Evolutionary conservation across 345 rosid species (phyloP).

Genomic region (Brassica carinata): DNA sequence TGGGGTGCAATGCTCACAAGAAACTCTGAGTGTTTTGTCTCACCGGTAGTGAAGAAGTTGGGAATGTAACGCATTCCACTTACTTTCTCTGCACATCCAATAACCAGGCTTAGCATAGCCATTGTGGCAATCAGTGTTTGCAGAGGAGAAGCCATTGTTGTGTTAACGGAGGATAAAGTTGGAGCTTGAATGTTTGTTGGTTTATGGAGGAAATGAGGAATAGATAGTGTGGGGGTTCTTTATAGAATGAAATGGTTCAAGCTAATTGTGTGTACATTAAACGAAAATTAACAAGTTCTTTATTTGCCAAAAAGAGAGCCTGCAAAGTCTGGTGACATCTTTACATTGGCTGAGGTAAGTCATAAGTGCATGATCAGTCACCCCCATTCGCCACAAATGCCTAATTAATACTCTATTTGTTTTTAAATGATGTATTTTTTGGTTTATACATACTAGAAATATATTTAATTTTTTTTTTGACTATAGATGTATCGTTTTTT

Average conservation of each 20-base stretch:
- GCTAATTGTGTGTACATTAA: slow-evolving; percentile 35
- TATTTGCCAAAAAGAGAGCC: slow-evolving; percentile 8
- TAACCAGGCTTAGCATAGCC: slow-evolving; percentile 17
- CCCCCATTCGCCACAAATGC: slow-evolving; percentile 4
- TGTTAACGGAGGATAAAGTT: slow-evolving; percentile 1
- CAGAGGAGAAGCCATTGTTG: slow-evolving; percentile 19
- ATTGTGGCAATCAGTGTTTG: not conserved
- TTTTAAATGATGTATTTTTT: too few relatives aligned
- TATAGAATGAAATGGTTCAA: slow-evolving; percentile 22
- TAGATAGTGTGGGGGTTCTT: not conserved
- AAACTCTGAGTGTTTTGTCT: slow-evolving; percentile 55
- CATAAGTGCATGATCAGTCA: slow-evolving; percentile 8
- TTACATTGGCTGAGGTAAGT: slow-evolving; percentile 23
- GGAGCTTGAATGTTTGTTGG: not conserved
- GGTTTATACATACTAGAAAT: too few relatives aligned
- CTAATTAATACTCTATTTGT: too few relatives aligned
- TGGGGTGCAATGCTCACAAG: slow-evolving; percentile 35
- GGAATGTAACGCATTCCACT: slow-evolving; percentile 46
- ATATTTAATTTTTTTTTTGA: too few relatives aligned
- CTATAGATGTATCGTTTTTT: too few relatives aligned
- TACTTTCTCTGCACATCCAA: slow-evolving; percentile 42
- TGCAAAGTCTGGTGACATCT: slow-evolving; percentile 26
- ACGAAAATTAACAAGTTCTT: slow-evolving; percentile 6
- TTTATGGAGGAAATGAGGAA: not conserved
- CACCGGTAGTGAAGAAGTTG: slow-evolving; percentile 21